Conservation (phyloP, 495 filamentous ascomycete species). For the Viridothelium virens region DNA sequence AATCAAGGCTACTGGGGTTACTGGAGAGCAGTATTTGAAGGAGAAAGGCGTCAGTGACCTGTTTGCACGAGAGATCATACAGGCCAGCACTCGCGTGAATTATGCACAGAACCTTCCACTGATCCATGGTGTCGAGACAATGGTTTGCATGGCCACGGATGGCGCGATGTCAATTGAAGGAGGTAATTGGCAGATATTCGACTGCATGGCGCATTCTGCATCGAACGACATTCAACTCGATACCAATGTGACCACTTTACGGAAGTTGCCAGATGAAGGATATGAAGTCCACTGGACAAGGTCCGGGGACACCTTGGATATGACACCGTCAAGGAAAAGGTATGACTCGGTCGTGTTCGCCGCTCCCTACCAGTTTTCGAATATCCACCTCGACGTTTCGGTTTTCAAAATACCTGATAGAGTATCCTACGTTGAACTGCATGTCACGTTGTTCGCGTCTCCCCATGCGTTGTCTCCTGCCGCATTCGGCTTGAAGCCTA, state of each 20-base stretch:
- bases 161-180: slow-evolving; percentile 71
- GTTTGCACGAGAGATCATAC: slow-evolving; percentile 79
- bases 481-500: slow-evolving; percentile 58
- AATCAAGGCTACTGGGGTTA: slow-evolving; percentile 52
- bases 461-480: slow-evolving; percentile 56
- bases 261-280: slow-evolving; percentile 40
- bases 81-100: slow-evolving; percentile 86
- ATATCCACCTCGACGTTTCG: slow-evolving; percentile 40
- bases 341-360: slow-evolving; percentile 81
- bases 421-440: slow-evolving; percentile 73
- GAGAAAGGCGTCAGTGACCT: slow-evolving; percentile 55
- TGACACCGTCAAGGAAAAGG: slow-evolving; percentile 22
- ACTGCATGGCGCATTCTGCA: slow-evolving; percentile 62
- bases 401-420: slow-evolving; percentile 49
- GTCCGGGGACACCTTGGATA: slow-evolving; percentile 23
- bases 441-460: slow-evolving; percentile 85
- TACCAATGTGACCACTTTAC: slow-evolving; percentile 57
- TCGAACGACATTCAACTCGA: slow-evolving; percentile 57
- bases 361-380: slow-evolving; percentile 65
- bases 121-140: slow-evolving; percentile 84
- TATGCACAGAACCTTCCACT: slow-evolving; percentile 80
- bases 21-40: slow-evolving; percentile 63
- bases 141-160: slow-evolving; percentile 89
- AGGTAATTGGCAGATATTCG: slow-evolving; percentile 95
- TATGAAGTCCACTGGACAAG: slow-evolving; percentile 43